Evolutionary conservation across 1,139 yeast genomes (phyloP), one percentile per base, ranked within the genome.

Genomic region (Candida albicans): DNA sequence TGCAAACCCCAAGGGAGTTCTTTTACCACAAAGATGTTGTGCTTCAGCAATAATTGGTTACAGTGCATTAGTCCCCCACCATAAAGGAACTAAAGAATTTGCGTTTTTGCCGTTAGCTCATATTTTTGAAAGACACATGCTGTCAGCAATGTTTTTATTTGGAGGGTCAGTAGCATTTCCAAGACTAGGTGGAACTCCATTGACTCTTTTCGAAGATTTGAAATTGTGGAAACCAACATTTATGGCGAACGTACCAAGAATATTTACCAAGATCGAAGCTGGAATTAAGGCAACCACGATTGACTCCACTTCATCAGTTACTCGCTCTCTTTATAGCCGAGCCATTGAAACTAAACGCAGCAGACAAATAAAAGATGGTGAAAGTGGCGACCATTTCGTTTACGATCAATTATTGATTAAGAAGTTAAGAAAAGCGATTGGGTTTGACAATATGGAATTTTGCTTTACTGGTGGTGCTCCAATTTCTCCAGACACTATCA

Each of bases 401-500:
- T 78, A 79, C 65, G 87, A 82, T 55, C 56, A 65, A 28, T 55
- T 79, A 6, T 60, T 83, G 58, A 61, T 77, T 36, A 68, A 72
- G 38, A 77, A 81, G 56, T 64, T 86, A 41, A 70, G 85, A 44
- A 67, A 66, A 39, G 71, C 76, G 36, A 59, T 83, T 39, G 93
- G 93, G 0, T 74, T 84, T 52, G 80, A 75, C 33, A 69, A 80
- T 38, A 59, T 77, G 42, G 50, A 58, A 31, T 55, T 66, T 37
- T 57, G 77, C 46, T 61, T 76, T 28, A 72, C 84, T 25, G 95
- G 95, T 1, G 82, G 90, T 29, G 95, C 95, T 4, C 95, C 95
- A 15, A 77, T 87, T 44, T 67, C 85, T 18, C 71, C 76, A 15
- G 80, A 77, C 31, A 82, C 88, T 9, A 65, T 83, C 39, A 63